Evolutionary conservation across 805 yeast species (phyloP).

Genomic region (Cyberlindnera bimundalis): DNA sequence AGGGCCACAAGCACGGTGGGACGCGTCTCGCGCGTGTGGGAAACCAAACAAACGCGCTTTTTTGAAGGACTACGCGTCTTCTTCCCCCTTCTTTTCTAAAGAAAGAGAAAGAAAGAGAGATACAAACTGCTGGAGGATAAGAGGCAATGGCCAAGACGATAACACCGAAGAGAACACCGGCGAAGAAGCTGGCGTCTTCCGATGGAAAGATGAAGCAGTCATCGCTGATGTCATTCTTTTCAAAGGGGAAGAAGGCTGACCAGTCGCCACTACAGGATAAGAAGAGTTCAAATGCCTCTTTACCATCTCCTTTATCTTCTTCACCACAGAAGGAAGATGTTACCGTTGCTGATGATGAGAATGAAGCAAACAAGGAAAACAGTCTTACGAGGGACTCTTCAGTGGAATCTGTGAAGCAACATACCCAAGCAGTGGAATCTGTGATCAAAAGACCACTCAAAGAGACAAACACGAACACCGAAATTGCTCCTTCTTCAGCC

Average conservation of each 20-base stretch:
- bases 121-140: no score
- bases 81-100: no score
- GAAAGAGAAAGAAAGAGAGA: no score
- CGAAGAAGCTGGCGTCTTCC: conserved; percentile 11
- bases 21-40: no score
- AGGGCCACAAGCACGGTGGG: no score
- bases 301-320: conserved; percentile 12
- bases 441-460: conserved; percentile 14
- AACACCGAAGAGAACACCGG: conserved; percentile 14
- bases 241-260: conserved; percentile 10
- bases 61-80: no score
- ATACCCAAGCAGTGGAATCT: not conserved
- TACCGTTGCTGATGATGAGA: not conserved
- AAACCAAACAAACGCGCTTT: no score
- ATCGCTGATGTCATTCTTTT: conserved; percentile 16
- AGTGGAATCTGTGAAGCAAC: not conserved
- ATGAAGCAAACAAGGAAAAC: conserved; percentile 11
- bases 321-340: conserved; percentile 6
- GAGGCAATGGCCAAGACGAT: conserved; percentile 8
- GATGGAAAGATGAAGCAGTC: conserved; percentile 19
- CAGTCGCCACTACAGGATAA: not conserved
- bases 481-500: not conserved
- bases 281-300: not conserved
- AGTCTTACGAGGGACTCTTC: conserved; percentile 3
- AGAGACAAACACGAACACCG: not conserved